phyloP scores from a whole-genome alignment of 2,329 filamentous ascomycete genomes.

The Albifimbria verrucaria region DNA sequence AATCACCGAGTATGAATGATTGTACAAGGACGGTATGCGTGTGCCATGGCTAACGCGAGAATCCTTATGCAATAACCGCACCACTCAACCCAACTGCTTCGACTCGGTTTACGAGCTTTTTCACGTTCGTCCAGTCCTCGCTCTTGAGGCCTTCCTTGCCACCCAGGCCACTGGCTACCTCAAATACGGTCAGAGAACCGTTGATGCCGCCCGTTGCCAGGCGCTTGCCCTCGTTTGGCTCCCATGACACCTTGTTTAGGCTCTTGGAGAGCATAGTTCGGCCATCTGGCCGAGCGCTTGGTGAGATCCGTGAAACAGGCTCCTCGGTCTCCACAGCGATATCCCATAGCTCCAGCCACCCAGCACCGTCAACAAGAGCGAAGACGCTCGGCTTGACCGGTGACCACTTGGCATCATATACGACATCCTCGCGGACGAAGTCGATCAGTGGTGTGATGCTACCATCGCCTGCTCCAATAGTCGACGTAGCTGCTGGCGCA shows the following conservation, averaged over 20 bases:
- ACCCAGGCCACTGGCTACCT: constrained; percentile 78
- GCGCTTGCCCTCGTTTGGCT: constrained; percentile 80
- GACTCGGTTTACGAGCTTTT: constrained; percentile 77
- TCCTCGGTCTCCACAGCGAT: constrained; percentile 90
- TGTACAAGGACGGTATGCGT: not conserved
- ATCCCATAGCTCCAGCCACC: constrained; percentile 92
- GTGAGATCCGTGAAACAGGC: constrained; percentile 76
- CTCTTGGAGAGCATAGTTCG: constrained; percentile 74
- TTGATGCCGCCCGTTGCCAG: constrained; percentile 91
- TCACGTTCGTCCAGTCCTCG: constrained; percentile 92
- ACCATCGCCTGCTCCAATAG: constrained; percentile 49
- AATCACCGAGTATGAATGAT: too few relatives aligned
- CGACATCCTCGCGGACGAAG: constrained; percentile 89
- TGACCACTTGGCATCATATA: constrained; percentile 95
- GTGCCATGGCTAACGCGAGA: not conserved
- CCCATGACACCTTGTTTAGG: constrained; percentile 93
- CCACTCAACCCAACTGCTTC: constrained; percentile 59
- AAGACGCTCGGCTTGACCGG: constrained; percentile 93
- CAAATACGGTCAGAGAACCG: constrained; percentile 86
- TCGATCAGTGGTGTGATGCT: constrained; percentile 75
- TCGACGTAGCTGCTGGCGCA: constrained; percentile 69
- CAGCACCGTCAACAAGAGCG: constrained; percentile 88
- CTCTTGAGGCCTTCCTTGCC: constrained; percentile 79
- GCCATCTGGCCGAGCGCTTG: constrained; percentile 62
- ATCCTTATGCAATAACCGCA: constrained; percentile 35